Percentiles rank a stretch among this genome's conserved stretches.
Evolutionary conservation across 257 asterid genomes (phyloP).

Genomic region (Forsythia viridissima): DNA sequence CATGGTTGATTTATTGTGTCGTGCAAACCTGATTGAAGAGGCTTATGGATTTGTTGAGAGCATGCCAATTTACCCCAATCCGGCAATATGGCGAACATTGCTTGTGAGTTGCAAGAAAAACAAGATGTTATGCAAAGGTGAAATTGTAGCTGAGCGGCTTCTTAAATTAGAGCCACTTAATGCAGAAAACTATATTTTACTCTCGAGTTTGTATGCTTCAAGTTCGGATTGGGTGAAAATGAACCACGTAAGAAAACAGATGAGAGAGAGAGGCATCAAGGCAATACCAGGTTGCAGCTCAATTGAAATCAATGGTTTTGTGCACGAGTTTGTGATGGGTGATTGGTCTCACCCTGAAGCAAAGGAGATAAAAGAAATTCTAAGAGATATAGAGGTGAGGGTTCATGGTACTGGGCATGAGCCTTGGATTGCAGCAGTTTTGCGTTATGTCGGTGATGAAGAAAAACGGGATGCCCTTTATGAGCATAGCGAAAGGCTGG

Average conservation of each 20-base stretch:
- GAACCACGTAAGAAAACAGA: constrained; percentile 25
- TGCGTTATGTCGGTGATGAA: constrained; percentile 50
- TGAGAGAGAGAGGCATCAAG: constrained; percentile 28
- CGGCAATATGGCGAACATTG: constrained; percentile 25
- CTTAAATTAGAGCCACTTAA: constrained; percentile 25
- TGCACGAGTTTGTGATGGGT: constrained; percentile 24
- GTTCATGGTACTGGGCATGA: constrained; percentile 49
- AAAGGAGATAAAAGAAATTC: constrained; percentile 36
- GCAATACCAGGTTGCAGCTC: constrained; percentile 32
- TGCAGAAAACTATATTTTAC: constrained; percentile 16
- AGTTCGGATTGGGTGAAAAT: constrained; percentile 28
- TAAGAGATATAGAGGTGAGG: constrained; percentile 43
- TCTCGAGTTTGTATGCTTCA: constrained; percentile 23
- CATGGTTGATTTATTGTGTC: constrained; percentile 33
- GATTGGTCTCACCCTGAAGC: constrained; percentile 48
- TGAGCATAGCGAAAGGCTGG: constrained; percentile 68
- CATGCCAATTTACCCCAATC: constrained; percentile 24
- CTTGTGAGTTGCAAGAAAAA: no score
- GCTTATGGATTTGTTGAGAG: constrained; percentile 22
- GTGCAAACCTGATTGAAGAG: constrained; percentile 29
- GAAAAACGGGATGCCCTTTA: constrained; percentile 59
- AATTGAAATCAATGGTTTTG: constrained; percentile 22
- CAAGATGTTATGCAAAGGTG: constrained; percentile 23
- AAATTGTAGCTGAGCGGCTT: constrained; percentile 19
- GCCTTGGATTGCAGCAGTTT: constrained; percentile 53